Evolutionary conservation across 805 yeast species (phyloP).

Genomic region (Clavispora santaluciae): DNA sequence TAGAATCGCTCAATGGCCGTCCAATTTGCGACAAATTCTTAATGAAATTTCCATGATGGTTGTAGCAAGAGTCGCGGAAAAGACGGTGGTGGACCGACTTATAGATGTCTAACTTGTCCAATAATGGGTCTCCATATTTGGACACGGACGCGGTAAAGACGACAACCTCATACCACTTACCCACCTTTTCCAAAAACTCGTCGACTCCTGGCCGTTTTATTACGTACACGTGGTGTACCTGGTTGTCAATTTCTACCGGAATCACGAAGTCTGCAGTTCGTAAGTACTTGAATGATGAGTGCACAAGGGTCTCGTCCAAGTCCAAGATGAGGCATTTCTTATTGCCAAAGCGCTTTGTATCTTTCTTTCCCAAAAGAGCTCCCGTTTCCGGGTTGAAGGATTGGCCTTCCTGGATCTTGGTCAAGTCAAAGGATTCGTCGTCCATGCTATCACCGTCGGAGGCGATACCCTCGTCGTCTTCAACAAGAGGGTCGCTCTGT

Average conservation of each 20-base stretch:
- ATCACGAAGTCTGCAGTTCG: constrained; percentile 94
- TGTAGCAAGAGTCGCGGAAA: constrained; percentile 91
- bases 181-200: constrained; percentile 78
- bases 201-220: constrained; percentile 98
- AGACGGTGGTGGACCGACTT: constrained; percentile 81
- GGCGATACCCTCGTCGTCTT: not conserved
- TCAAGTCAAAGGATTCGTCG: constrained; percentile 43
- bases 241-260: constrained; percentile 94
- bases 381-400: constrained; percentile 58
- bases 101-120: constrained; percentile 80
- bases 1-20: constrained; percentile 77
- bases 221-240: constrained; percentile 90
- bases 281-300: constrained; percentile 86
- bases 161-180: constrained; percentile 87
- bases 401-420: constrained; percentile 68
- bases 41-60: constrained; percentile 90
- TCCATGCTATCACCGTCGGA: not conserved
- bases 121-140: constrained; percentile 91
- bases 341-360: constrained; percentile 42
- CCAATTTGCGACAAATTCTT: constrained; percentile 94
- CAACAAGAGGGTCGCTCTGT: not conserved
- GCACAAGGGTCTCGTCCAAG: constrained; percentile 94
- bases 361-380: constrained; percentile 57
- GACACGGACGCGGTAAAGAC: constrained; percentile 96
- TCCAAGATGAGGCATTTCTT: constrained; percentile 88